A percentile compares a stretch with the other conserved stretches of the same genome.
Conservation (phyloP, 2,329 filamentous ascomycete genomes). For the Fusarium pilosicola region DNA sequence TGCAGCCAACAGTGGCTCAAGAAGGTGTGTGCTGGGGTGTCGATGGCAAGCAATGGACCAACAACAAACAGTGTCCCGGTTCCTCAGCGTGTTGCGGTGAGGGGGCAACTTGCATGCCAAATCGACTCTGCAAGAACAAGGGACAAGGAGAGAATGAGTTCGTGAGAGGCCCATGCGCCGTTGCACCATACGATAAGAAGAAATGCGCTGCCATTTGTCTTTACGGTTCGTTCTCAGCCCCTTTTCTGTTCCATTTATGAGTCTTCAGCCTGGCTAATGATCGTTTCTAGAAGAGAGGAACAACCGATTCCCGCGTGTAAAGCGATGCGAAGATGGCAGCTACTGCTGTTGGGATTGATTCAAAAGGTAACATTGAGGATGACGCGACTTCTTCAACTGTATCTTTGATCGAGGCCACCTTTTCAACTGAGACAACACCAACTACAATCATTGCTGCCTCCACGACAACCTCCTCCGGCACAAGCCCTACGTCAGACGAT, state of each 20-base stretch:
- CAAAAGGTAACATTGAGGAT: neutral
- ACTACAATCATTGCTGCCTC: neutral
- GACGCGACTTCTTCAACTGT: neutral
- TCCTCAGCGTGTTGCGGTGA: slow-evolving; percentile 26
- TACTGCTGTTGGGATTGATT: slow-evolving; percentile 28
- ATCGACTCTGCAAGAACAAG: slow-evolving; percentile 27
- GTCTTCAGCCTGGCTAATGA: neutral
- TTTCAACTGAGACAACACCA: neutral
- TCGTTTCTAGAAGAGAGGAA: slow-evolving; percentile 3
- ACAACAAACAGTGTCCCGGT: slow-evolving; percentile 20
- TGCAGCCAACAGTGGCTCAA: neutral
- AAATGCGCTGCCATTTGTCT: slow-evolving; percentile 27
- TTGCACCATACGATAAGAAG: slow-evolving; percentile 17
- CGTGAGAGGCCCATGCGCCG: slow-evolving; percentile 30
- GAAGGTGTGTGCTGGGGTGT: neutral
- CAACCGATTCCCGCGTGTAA: slow-evolving; percentile 23
- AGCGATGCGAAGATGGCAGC: slow-evolving; percentile 28
- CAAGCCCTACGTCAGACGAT: neutral
- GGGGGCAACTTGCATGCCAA: slow-evolving; percentile 26
- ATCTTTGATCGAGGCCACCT: neutral
- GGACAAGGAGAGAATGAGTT: slow-evolving; percentile 16
- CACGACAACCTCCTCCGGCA: neutral
- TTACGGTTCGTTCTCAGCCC: slow-evolving; percentile 1
- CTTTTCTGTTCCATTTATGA: neutral
- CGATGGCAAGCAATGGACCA: neutral